Evolutionary conservation across 2,329 filamentous ascomycete genomes (phyloP), one percentile per base, ranked within the genome.

Genomic region (Ceratocystis colombiana): DNA sequence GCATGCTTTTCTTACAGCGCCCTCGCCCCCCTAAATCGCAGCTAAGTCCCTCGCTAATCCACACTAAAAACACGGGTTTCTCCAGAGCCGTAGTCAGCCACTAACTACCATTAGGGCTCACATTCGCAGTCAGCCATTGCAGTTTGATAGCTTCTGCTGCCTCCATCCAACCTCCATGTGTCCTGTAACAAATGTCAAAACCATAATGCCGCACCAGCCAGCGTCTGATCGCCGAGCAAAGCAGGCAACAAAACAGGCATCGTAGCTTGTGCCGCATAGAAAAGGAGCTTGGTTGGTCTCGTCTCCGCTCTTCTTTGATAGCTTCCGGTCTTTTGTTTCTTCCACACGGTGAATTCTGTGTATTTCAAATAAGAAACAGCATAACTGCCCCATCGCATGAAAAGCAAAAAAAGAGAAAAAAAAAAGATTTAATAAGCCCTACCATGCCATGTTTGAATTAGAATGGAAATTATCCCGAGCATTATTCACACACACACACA

Each of bases 101-200:
- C 20, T 22, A 50, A 10, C 25, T n/a, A 28, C 28, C 28, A 59
- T 20, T 12, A 33, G 22, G 6, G 28, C 12, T 15, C 55, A 8
- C 28, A 15, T 41, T 41, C 3, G 12, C 10, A 41, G 37, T 41
- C 33, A 10, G 2, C 33, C 8, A 37, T 37, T 17, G 12, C 30
- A 37, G 28, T 30, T 15, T 30, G 48, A 25, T 15, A 17, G 28
- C 55, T 33, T 28, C 50, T 8, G 55, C 28, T 30, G 55, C 15
- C 30, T 59, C 25, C 28, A 15, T 6, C 15, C 53, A 22, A 1
- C 8, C 28, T 33, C 10, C 53, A 12, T n/a, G 15, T 57, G 30
- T 57, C 53, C 55, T 59, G 12, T 33, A 59, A 59, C 55, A 59
- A 53, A 37, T 30, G n/a, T 4, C 55, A 30, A 59, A 30, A 59